phyloP scores from a whole-genome alignment of 371 early-diverging fungal genomes.

The Lichtheimia corymbifera region DNA sequence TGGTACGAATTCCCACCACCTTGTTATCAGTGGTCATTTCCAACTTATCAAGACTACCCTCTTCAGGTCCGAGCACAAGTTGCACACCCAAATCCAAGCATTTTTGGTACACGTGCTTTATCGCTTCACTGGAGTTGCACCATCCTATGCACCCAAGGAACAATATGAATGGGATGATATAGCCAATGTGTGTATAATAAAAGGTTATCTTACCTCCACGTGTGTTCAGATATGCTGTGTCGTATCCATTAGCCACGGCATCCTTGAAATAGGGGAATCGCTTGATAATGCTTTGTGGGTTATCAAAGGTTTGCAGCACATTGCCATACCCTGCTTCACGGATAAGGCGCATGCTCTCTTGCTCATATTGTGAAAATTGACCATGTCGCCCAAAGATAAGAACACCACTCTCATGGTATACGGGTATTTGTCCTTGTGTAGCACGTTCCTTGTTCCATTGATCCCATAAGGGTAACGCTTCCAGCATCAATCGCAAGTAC shows the following conservation, averaged over 20 bases:
- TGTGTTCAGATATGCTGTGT: constrained; percentile 34
- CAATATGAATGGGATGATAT: too few species aligned
- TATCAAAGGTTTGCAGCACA: constrained; percentile 27
- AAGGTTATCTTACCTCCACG: constrained; percentile 27
- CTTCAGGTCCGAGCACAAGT: constrained; percentile 32
- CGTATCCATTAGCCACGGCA: constrained; percentile 30
- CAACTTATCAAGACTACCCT: constrained; percentile 33
- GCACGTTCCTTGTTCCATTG: constrained; percentile 54
- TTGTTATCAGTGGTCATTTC: constrained; percentile 5
- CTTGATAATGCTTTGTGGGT: constrained; percentile 24
- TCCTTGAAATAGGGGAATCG: constrained; percentile 34
- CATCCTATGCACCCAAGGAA: constrained; percentile 21
- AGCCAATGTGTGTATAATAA: neutral
- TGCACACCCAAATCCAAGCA: constrained; percentile 34
- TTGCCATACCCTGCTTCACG: constrained; percentile 36
- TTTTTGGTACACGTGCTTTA: constrained; percentile 33
- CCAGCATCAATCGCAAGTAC: constrained; percentile 38
- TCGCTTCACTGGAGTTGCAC: constrained; percentile 36
- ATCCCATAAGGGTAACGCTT: constrained; percentile 45
- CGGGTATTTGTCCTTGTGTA: constrained; percentile 17
- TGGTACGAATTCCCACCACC: constrained; percentile 45
- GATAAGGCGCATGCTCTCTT: constrained; percentile 29
- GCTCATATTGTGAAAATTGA: constrained; percentile 33
- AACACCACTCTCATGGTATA: constrained; percentile 46
- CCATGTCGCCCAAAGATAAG: constrained; percentile 30